phyloP scores from a whole-genome alignment of 768 basidiomycete genomes.

The Mycena venus region DNA sequence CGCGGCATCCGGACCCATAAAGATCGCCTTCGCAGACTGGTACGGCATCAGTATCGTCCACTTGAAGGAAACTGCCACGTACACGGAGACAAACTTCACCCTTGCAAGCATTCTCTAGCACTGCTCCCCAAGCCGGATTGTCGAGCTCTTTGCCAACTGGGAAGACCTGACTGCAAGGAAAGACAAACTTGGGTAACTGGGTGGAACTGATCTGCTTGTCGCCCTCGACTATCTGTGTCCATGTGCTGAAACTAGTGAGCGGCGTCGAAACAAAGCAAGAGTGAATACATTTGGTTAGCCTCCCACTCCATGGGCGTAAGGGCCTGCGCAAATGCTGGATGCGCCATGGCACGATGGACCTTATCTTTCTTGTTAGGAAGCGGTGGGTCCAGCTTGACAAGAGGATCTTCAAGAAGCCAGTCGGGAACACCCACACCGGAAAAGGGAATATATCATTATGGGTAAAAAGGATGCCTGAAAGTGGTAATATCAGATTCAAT shows the following conservation, averaged over 20 bases:
- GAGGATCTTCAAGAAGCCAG: too few relatives aligned
- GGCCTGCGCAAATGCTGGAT: neutral
- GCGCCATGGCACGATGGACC: neutral
- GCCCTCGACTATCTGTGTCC: neutral
- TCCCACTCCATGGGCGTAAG: neutral
- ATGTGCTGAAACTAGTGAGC: neutral
- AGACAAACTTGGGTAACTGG: neutral
- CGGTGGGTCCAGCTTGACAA: neutral
- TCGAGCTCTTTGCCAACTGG: neutral
- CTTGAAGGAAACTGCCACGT: neutral
- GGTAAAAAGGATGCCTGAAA: too few relatives aligned
- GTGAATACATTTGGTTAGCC: too few relatives aligned
- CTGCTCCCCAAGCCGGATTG: too few relatives aligned
- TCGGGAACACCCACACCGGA: too few relatives aligned
- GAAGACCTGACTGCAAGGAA: neutral
- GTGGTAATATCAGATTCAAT: too few relatives aligned
- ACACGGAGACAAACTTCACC: neutral
- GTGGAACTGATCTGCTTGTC: neutral
- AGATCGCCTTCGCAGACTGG: constrained; percentile 5
- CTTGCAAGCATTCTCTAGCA: too few relatives aligned
- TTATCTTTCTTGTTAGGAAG: neutral
- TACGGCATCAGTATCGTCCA: neutral
- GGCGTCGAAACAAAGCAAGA: too few relatives aligned
- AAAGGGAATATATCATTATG: too few relatives aligned
- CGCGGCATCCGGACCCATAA: constrained; percentile 1